Evolutionary conservation across 2,329 filamentous ascomycete species (phyloP).

Genomic region (Dryadomyces sulphureus): DNA sequence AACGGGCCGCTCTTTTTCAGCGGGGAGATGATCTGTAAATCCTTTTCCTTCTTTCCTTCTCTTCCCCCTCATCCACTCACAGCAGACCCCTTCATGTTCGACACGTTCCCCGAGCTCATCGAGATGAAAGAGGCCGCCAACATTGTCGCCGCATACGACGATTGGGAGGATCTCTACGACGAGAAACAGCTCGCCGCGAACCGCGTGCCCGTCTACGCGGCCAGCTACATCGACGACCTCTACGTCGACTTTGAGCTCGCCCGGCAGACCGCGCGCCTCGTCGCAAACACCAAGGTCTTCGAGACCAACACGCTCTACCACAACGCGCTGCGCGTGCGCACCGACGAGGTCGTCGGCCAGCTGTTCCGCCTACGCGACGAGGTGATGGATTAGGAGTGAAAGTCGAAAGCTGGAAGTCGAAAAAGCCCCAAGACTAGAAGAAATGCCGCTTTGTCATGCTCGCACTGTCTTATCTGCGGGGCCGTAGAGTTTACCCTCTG

Average conservation of each 20-base stretch:
- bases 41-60: not conserved
- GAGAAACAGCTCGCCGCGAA: conserved; percentile 58
- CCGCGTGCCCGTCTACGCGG: conserved; percentile 72
- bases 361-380: conserved; percentile 66
- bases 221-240: conserved; percentile 77
- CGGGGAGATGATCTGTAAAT: conserved; percentile 68
- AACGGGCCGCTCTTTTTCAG: conserved; percentile 56
- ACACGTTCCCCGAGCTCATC: conserved; percentile 63
- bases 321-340: conserved; percentile 58
- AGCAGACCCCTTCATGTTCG: conserved; percentile 57
- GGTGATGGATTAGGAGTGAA: conserved; percentile 31
- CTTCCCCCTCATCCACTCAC: not conserved
- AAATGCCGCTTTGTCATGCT: not conserved
- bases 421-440: no score
- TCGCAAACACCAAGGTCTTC: conserved; percentile 65
- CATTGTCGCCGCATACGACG: conserved; percentile 48
- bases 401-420: not conserved
- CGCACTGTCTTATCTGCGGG: not conserved
- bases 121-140: conserved; percentile 54
- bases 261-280: conserved; percentile 55
- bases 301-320: conserved; percentile 83
- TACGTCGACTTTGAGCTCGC: conserved; percentile 72
- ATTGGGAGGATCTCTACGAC: conserved; percentile 70
- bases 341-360: conserved; percentile 62
- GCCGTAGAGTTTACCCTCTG: not conserved